Evolutionary conservation across 2,329 filamentous ascomycete species (phyloP), one percentile per base, ranked within the genome.

Genomic region (Colletotrichum falcatum): DNA sequence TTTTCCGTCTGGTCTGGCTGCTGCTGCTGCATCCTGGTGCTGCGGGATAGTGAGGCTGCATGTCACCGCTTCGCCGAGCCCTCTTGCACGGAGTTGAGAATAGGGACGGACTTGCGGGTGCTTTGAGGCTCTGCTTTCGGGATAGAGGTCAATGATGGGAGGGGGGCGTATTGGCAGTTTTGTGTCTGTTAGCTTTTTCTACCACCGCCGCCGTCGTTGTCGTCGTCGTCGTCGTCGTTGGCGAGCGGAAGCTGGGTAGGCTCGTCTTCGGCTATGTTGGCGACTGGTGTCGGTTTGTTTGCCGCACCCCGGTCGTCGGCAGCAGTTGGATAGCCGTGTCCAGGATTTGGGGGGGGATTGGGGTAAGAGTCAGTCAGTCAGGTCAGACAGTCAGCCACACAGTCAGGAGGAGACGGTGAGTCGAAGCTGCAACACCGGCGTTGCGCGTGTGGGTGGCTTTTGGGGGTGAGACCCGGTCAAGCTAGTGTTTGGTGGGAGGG

Each of bases 21-120:
- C 44, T 70, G 62, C 58, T 64, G 68, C 68, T 71, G 68, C 68
- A 71, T 71, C 65, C 64, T 71, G 64, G 65, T 67, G 65, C 28
- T 56, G 66, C 62, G 62, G 42, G 55, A 56, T 33, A 66, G 63
- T 70, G 66, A 70, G 66, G 42, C 66, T 28, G 66, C 66, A 70
- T 70, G 56, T 70, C 66, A 70, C 66, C 62, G 56, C 63, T 59
- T 66, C 56, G 63, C 62, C 55, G 62, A 12, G 49, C 33, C 37
- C 61, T 54, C 26, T 33, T 42, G 37, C 20, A 28, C 62, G 66
- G 48, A 33, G 51, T 42, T 23, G 35, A 23, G 28, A 8, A 42
- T 42, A 48, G 28, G 30, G 33, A 44, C 16, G 28, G 48, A 39
- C 12, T 9, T 51, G 9, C n/a, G 60, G 18, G 9, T 18, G 12